phyloP scores from a whole-genome alignment of 164 flowering plant species.

The Echeveria elegans region DNA sequence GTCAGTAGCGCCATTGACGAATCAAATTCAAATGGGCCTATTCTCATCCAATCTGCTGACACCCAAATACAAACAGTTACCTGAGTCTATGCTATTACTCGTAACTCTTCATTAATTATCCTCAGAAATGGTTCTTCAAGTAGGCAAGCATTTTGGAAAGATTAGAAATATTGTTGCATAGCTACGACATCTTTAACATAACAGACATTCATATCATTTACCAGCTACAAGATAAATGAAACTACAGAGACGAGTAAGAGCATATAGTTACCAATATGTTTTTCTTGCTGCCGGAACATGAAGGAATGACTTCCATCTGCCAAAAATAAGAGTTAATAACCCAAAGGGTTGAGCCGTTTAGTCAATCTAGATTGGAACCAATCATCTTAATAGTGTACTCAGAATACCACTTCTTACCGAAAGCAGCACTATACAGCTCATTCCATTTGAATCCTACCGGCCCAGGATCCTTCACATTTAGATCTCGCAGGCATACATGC shows the following conservation, averaged over 20 bases:
- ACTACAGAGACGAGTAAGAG: not conserved
- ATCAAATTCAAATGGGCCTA: constrained; percentile 73
- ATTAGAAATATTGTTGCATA: not conserved
- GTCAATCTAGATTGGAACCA: not conserved
- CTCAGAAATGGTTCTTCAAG: not conserved
- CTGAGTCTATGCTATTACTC: not conserved
- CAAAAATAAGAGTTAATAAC: constrained; percentile 7
- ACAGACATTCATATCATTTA: not conserved
- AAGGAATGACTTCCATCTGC: constrained; percentile 94
- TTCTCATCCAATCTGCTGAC: constrained; percentile 81
- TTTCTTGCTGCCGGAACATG: constrained; percentile 59
- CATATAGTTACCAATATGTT: constrained; percentile 84
- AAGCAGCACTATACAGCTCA: constrained; percentile 60
- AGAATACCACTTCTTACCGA: constrained; percentile 31
- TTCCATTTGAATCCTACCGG: constrained; percentile 54
- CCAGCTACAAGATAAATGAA: not conserved
- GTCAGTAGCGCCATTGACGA: constrained; percentile 48
- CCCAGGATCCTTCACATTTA: constrained; percentile 54
- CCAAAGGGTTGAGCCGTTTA: not conserved
- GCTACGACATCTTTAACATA: not conserved
- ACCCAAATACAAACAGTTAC: not conserved
- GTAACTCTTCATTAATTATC: not conserved
- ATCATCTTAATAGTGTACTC: not conserved
- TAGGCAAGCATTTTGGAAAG: not conserved
- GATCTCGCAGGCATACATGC: constrained; percentile 75